These are phyloP conservation scores for Pseudocercospora vitis DNA, from an alignment of 2,329 filamentous ascomycete genomes.

Conservation along the genomic window DNA sequence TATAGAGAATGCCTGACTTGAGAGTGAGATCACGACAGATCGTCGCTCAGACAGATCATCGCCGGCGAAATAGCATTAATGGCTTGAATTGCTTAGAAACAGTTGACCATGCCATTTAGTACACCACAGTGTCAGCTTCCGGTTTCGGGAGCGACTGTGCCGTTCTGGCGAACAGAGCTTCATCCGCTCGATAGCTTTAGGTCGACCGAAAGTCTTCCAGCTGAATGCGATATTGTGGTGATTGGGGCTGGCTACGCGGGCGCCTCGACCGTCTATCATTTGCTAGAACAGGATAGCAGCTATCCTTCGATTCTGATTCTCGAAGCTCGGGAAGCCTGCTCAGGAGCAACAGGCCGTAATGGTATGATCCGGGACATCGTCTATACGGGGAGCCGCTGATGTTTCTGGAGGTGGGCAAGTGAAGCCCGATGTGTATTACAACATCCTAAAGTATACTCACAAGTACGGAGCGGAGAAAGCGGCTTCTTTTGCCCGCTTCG, in stretches of 20 bases:
- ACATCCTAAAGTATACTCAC: constrained; percentile 8
- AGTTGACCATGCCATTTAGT: not conserved
- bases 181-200: constrained; percentile 54
- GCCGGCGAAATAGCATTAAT: too few species aligned
- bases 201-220: constrained; percentile 58
- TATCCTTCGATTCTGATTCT: constrained; percentile 19
- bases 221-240: constrained; percentile 24
- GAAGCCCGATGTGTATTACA: constrained; percentile 15
- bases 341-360: constrained; percentile 29
- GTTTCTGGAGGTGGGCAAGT: constrained; percentile 11
- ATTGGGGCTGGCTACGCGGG: constrained; percentile 29
- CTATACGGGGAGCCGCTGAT: not conserved
- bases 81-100: too few species aligned
- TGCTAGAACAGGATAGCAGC: constrained; percentile 11
- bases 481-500: constrained; percentile 20
- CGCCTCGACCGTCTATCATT: constrained; percentile 23
- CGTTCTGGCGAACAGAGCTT: constrained; percentile 47
- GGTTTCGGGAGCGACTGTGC: constrained; percentile 22
- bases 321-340: constrained; percentile 27
- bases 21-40: too few species aligned
- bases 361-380: constrained; percentile 10
- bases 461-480: constrained; percentile 27
- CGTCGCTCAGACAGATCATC: too few species aligned
- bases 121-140: constrained; percentile 18
- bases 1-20: too few species aligned